Evolutionary conservation across 257 asterid genomes (phyloP), one percentile per base, ranked within the genome.

Genomic region (Handroanthus guayacan): DNA sequence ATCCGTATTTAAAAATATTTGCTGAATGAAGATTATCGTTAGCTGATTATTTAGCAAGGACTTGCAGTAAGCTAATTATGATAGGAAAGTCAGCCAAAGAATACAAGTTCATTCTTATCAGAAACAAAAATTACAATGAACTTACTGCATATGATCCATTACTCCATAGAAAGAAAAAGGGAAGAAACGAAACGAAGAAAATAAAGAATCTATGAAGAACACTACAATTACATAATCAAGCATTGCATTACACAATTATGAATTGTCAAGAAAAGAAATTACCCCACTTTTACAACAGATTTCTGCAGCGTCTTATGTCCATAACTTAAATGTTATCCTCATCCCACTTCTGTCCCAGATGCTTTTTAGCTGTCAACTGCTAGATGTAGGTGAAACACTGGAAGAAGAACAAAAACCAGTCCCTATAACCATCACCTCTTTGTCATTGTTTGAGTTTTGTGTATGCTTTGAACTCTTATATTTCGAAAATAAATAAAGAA

Each of bases 401-500:
- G 67, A 69, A 13, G 78, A 74, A 61, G 88, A 75, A 76, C 80
- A 81, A 51, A 50, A 75, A 62, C 5, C 79, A 74, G 62, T 71
- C 51, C 82, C 88, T 3, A 70, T 57, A 20, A 10, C 39, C 87
- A 78, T 71, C 9, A 54, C 65, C 63, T 74, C 86, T 67, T 56
- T 71, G 45, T 75, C 79, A 5, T 67, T 25, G 31, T 25, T 44
- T 52, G 85, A 67, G 60, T 31, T 68, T 8, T 50, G 80, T 44
- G 78, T 64, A 70, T 70, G 67, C 25, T 60, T 79, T 17, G 89
- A 62, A 43, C 66, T 67, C 80, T 69, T 89, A 17, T 85, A 90
- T 78, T 83, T 89, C 6, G 93, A 82, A 78, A 89, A 93, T 77
- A 91, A 72, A 83, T 70, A 67, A 76, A 86, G 84, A 85, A 93